Base-by-base conservation (phyloP, 1,139 yeast genomes). In the Diutina sp. region DNA sequence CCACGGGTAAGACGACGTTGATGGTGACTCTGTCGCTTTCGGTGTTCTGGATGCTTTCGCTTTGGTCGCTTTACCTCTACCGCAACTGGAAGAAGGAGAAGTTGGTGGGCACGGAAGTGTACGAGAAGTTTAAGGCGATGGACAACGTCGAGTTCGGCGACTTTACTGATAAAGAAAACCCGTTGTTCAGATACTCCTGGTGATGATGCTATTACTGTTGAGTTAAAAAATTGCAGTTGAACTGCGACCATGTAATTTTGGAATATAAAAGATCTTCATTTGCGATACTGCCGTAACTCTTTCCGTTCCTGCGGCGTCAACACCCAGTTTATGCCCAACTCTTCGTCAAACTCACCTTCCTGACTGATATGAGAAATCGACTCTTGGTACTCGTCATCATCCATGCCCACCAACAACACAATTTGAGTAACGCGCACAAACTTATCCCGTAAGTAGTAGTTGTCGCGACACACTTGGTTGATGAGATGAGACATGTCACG, bases 401-500 rank as follows among this genome's bases (percentile, higher is more conserved):
- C 97, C 73, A 90, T 78, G 2, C 96, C 95, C 48, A 90, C 75
- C 54, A 90, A 73, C 73, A 89, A 79, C 9, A 90, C 87, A 54
- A 91, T 77, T 67, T 91, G 98, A 0, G 96, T 90, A 3, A 90
- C 84, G 59, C 90, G 77, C 2, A 87, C 78, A 66, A 91, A 93
- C 64, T 82, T 81, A 59, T 89, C 93, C 60, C 97, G 76, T 63
- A 90, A 72, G 54, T 79, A 80, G 68, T 90, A 93, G 63, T 84
- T 74, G 72, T 67, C 84, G 66, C 67, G 82, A 76, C 70, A 89
- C 66, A 64, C 78, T 60, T 84, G 86, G 56, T 82, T 79, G 56
- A 93, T 87, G 48, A 91, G 77, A 54, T 81, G 76, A 47, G 93
- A 83, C 53, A 91, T 72, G 67, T 91, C 97, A 59, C 88, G 82